These are phyloP conservation scores for Nosema muscidifuracis DNA, from an alignment of 371 early-diverging fungal species.

Conservation along the genomic window DNA sequence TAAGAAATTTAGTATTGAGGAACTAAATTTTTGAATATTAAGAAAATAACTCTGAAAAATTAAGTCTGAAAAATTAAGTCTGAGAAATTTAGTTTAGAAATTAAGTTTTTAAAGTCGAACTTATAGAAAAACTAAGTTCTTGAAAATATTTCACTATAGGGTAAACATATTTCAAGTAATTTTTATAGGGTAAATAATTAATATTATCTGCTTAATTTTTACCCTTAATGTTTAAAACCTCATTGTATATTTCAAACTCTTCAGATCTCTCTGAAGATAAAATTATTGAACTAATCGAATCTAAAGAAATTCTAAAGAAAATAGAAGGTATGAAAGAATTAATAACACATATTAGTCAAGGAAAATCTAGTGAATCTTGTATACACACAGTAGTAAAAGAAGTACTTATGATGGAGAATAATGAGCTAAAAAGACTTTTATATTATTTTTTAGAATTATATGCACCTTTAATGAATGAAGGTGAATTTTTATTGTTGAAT, in stretches of 20 bases:
- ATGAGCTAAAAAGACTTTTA: constrained; percentile 57
- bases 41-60: no score
- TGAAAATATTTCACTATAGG: no score
- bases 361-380: background rate
- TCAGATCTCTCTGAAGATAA: constrained; percentile 4
- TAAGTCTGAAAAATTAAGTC: no score
- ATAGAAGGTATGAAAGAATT: constrained; percentile 21
- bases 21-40: no score
- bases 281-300: constrained; percentile 13
- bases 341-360: constrained; percentile 19
- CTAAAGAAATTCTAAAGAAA: constrained; percentile 16
- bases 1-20: no score
- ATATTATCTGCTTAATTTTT: no score
- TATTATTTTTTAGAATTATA: constrained; percentile 58
- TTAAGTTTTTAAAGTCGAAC: no score
- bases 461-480: constrained; percentile 25
- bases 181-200: no score
- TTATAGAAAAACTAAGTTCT: no score
- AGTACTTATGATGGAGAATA: constrained; percentile 43
- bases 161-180: no score
- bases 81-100: no score
- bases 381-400: constrained; percentile 30
- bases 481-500: constrained; percentile 55
- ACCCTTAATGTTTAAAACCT: constrained; percentile 1
- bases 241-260: constrained; percentile 15